Conservation (phyloP, 2,329 filamentous ascomycete genomes). For the Didymella arachidicola region DNA sequence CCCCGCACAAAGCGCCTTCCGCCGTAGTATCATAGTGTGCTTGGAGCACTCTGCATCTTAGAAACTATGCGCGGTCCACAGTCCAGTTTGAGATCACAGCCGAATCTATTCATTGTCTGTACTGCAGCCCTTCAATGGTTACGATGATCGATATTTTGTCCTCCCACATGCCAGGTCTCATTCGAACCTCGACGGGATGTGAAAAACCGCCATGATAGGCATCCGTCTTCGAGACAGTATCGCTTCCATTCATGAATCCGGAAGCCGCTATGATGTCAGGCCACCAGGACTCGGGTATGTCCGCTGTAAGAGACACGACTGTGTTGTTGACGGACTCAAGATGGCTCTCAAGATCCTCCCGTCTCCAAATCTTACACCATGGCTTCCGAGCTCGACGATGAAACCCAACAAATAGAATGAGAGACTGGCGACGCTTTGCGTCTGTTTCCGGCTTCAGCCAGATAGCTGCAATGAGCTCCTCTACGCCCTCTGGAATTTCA, state of each 20-base stretch:
- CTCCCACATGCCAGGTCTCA: conserved; percentile 1
- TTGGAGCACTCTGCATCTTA: too few relatives aligned
- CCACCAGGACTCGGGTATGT: neutral
- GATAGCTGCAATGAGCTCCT: neutral
- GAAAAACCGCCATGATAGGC: neutral
- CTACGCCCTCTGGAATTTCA: neutral
- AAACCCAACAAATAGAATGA: neutral
- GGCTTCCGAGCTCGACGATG: neutral
- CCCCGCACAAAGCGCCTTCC: neutral
- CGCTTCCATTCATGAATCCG: neutral
- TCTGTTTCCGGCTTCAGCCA: neutral
- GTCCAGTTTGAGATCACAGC: neutral
- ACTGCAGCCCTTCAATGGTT: neutral
- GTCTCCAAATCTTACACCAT: neutral
- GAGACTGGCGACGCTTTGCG: neutral
- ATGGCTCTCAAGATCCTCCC: neutral
- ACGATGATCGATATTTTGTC: conserved; percentile 2
- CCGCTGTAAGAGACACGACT: neutral
- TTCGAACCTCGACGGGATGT: neutral
- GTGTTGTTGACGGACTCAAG: neutral
- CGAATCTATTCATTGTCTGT: neutral
- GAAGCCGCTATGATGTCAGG: neutral
- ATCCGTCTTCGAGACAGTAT: neutral
- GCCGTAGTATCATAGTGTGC: too few relatives aligned
- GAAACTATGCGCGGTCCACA: neutral